Evolutionary conservation across 2,329 filamentous ascomycete species (phyloP).

Genomic region (Penicillium sp.): DNA sequence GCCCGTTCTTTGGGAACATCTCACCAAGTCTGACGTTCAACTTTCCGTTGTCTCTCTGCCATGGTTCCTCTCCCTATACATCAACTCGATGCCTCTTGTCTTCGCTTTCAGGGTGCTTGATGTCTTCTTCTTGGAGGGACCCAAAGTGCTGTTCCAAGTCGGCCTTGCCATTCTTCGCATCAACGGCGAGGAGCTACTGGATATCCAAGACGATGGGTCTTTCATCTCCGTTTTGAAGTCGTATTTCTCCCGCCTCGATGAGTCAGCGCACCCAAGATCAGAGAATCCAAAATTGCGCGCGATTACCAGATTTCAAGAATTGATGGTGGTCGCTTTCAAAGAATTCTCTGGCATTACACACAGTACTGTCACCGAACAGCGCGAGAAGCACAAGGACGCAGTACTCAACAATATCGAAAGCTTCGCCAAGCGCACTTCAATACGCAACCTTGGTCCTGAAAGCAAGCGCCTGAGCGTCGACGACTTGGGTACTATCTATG

Average conservation of each 20-base stretch:
- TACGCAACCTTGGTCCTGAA: constrained; percentile 89
- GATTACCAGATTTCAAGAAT: constrained; percentile 91
- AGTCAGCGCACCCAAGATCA: constrained; percentile 90
- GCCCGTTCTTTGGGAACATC: constrained; percentile 95
- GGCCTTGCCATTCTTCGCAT: constrained; percentile 94
- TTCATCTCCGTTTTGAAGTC: constrained; percentile 95
- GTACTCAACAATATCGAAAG: constrained; percentile 95
- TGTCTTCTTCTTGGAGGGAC: constrained; percentile 96
- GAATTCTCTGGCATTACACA: constrained; percentile 96
- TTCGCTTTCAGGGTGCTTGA: constrained; percentile 96
- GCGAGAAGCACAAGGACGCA: constrained; percentile 86
- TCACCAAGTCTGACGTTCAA: constrained; percentile 95
- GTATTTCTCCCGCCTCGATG: constrained; percentile 88
- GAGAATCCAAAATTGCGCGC: constrained; percentile 91
- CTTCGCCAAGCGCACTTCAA: constrained; percentile 93
- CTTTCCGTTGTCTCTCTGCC: constrained; percentile 94
- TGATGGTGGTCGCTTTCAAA: constrained; percentile 99
- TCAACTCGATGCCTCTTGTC: constrained; percentile 98
- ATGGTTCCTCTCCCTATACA: constrained; percentile 96
- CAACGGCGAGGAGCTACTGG: constrained; percentile 91
- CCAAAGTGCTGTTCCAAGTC: constrained; percentile 95
- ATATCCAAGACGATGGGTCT: constrained; percentile 87
- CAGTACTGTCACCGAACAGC: constrained; percentile 79
- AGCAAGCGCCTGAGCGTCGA: constrained; percentile 83
- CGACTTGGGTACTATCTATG: constrained; percentile 84